Conservation (phyloP, 2,329 filamentous ascomycete genomes). For the Cercospora sp. region DNA sequence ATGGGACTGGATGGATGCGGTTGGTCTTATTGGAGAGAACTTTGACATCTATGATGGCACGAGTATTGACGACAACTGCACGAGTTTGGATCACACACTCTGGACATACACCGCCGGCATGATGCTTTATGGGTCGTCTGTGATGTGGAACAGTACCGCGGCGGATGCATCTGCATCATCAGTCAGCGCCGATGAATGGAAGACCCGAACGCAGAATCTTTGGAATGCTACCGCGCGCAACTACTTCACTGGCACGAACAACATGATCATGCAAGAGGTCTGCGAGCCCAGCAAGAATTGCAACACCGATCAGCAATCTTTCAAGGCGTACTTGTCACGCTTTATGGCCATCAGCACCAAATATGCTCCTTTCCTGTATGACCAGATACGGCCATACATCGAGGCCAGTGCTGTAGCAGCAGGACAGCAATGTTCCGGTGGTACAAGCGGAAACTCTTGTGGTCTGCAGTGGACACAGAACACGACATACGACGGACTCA, state of each 20-base stretch:
- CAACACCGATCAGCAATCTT: conserved; percentile 42
- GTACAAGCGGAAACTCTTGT: conserved; percentile 47
- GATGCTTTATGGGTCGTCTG: conserved; percentile 47
- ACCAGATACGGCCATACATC: conserved; percentile 55
- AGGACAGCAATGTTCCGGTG: conserved; percentile 56
- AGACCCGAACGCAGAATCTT: conserved; percentile 28
- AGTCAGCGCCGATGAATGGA: conserved; percentile 26
- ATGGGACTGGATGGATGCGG: conserved; percentile 42
- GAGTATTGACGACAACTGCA: conserved; percentile 49
- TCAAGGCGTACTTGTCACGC: conserved; percentile 46
- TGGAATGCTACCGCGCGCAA: conserved; percentile 37
- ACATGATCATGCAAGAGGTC: conserved; percentile 49
- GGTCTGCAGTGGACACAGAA: conserved; percentile 45
- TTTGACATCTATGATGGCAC: conserved; percentile 52
- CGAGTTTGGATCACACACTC: conserved; percentile 48
- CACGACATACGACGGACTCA: conserved; percentile 47
- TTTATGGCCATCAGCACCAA: conserved; percentile 57
- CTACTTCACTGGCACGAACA: conserved; percentile 43
- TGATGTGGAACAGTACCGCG: conserved; percentile 40
- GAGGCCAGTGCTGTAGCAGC: conserved; percentile 56
- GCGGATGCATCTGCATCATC: conserved; percentile 8
- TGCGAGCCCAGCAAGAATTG: conserved; percentile 46
- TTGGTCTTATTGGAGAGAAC: conserved; percentile 60
- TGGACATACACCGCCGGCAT: conserved; percentile 51
- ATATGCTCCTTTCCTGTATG: conserved; percentile 57